These are phyloP conservation scores for Beauveria bassiana DNA, from an alignment of 2,329 filamentous ascomycete species.

Conservation along the genomic window DNA sequence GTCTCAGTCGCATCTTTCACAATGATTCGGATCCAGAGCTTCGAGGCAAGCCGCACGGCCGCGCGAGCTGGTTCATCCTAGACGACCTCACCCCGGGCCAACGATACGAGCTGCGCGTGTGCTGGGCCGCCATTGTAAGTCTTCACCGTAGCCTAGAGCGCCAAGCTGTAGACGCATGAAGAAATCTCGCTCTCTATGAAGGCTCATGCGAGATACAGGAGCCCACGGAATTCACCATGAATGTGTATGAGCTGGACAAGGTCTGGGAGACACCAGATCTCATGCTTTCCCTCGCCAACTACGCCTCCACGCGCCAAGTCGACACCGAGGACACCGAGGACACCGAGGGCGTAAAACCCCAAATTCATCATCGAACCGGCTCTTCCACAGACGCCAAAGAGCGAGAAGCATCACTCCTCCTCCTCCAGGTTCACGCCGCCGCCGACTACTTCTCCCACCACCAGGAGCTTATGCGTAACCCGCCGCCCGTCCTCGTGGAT, in stretches of 20 bases:
- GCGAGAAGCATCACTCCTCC: constrained; percentile 46
- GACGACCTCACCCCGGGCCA: constrained; percentile 60
- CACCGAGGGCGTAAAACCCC: constrained; percentile 9
- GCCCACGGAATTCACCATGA: constrained; percentile 72
- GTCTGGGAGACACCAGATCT: constrained; percentile 57
- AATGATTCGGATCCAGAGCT: constrained; percentile 24
- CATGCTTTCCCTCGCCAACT: constrained; percentile 55
- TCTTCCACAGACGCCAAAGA: constrained; percentile 14
- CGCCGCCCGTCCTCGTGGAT: constrained; percentile 70
- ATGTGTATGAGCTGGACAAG: constrained; percentile 52
- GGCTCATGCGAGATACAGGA: constrained; percentile 46
- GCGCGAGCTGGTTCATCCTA: constrained; percentile 72
- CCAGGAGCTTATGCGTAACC: constrained; percentile 62
- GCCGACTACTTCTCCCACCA: constrained; percentile 82
- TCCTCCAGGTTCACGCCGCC: constrained; percentile 66
- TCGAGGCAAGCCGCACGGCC: constrained; percentile 39
- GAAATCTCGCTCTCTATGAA: neutral
- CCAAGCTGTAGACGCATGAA: neutral
- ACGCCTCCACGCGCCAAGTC: constrained; percentile 44
- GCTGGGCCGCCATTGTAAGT: constrained; percentile 87
- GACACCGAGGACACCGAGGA: constrained; percentile 15
- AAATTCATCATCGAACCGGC: neutral
- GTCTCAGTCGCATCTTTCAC: constrained; percentile 63
- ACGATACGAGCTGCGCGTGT: constrained; percentile 85
- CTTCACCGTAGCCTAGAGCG: neutral